Base-by-base conservation (phyloP, 2,329 filamentous ascomycete genomes). In the Xylariaceae sp. region DNA sequence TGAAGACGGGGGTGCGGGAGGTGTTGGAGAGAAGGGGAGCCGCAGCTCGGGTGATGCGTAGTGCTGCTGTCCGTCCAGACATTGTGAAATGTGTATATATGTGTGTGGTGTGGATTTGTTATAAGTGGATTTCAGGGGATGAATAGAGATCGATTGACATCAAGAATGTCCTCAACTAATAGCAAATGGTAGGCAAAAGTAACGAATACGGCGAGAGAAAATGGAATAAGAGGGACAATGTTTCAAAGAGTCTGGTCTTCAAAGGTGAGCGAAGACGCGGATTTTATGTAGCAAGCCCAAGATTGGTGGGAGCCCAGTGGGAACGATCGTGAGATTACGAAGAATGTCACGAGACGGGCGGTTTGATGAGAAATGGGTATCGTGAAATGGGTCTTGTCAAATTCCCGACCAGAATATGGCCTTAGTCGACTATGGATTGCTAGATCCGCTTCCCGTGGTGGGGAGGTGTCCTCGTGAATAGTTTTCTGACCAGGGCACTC, bases 21-120 rank as follows among this genome's bases (percentile, higher is more conserved):
- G 55, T 55, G 45, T 36, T 56, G 44, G 65, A 65, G 48, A 70
- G 40, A 14, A 70, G 62, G 43, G 71, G 69, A 60, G 69, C 67
- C n/a, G 62, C 67, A 46, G 66, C 69, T 60, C 69, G 61, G 59
- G 67, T 66, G 43, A 71, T 47, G 44, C 71, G 70, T 24, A 73
- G 61, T 43, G 69, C 64, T 57, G 65, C 65, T 60, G 65, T 65
- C 56, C 70, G 67, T 47, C 66, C 69, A 58, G 71, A 70, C 71
- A 73, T 73, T 55, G 29, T 69, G 60, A 49, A 45, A 53, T 60
- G 37, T 62, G 44, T 34, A 34, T 49, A 9, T 56, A 41, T 56
- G 45, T 23, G 39, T 33, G 24, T n/a, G n/a, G n/a, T n/a, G n/a
- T n/a, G 28, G 45, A 41, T 19, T 16, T 34, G 46, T 3, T n/a